Conservation (phyloP, 331 rosid species). For the Malus hybrid region DNA sequence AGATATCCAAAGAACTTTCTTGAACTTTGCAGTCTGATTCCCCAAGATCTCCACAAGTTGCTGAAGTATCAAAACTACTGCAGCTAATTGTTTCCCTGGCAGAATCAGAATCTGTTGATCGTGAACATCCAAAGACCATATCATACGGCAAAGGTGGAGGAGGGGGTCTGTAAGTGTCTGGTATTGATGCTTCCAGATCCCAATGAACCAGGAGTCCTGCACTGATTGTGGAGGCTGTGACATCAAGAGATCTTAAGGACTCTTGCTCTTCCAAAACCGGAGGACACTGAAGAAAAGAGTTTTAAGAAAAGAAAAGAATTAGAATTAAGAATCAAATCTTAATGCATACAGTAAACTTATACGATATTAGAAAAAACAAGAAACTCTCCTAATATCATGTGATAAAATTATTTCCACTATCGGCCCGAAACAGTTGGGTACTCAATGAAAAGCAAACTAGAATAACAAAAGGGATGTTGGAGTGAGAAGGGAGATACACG, state of each 20-base stretch:
- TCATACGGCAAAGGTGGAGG: conserved; percentile 78
- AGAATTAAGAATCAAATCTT: neutral
- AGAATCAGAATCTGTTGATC: conserved; percentile 45
- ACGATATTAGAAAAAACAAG: neutral
- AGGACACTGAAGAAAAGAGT: conserved; percentile 53
- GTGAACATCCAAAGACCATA: conserved; percentile 43
- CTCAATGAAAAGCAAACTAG: conserved; percentile 2
- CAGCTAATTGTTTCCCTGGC: conserved; percentile 43
- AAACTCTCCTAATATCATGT: neutral
- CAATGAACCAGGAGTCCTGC: conserved; percentile 48
- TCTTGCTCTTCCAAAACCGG: conserved; percentile 53
- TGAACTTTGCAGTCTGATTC: conserved; percentile 48
- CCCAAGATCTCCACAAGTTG: conserved; percentile 49
- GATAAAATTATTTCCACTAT: neutral
- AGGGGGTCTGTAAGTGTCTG: conserved; percentile 74
- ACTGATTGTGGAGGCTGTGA: conserved; percentile 31
- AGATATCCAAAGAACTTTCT: conserved; percentile 30
- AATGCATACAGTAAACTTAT: neutral
- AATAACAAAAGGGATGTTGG: neutral
- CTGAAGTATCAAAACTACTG: conserved; percentile 45
- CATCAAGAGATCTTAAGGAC: conserved; percentile 37
- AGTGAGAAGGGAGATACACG: conserved; percentile 24
- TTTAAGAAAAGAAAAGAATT: neutral
- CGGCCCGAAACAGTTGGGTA: neutral
- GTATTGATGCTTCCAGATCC: conserved; percentile 48